A percentile compares a stretch with the other conserved stretches of the same genome.
Conservation (phyloP, 495 filamentous ascomycete genomes). For the Bacidia gigantensis region DNA sequence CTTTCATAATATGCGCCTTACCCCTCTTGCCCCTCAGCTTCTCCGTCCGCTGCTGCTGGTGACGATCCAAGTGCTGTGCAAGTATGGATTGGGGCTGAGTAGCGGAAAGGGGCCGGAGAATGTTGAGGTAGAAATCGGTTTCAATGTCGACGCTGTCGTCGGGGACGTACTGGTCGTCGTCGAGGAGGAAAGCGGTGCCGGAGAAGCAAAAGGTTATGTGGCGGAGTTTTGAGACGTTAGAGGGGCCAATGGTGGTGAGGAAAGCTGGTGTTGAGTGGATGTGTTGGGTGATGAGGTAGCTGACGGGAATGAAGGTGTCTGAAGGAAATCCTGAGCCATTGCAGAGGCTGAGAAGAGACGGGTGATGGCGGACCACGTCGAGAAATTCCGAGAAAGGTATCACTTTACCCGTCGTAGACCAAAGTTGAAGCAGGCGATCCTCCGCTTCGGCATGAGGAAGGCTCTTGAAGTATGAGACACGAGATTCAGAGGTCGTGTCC, state of each 20-base stretch:
- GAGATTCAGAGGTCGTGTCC: background rate
- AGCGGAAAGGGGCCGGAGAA: background rate
- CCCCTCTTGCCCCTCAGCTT: too few species aligned
- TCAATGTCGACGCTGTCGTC: too few species aligned
- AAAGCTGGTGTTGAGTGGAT: background rate
- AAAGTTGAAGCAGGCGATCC: background rate
- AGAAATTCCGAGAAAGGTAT: too few species aligned
- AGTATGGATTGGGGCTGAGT: background rate
- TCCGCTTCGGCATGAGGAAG: background rate
- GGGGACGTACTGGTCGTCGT: background rate
- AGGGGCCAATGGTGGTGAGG: background rate
- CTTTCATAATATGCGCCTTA: background rate
- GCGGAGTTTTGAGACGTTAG: background rate
- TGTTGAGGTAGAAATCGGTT: too few species aligned
- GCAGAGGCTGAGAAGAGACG: too few species aligned
- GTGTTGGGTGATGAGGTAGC: background rate
- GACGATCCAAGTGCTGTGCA: background rate
- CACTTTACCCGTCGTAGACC: too few species aligned
- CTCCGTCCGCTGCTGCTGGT: too few species aligned
- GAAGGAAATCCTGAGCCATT: too few species aligned
- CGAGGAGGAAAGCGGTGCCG: background rate
- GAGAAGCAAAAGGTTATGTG: background rate
- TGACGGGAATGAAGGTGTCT: background rate
- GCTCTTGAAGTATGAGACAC: background rate
- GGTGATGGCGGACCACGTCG: too few species aligned